Percentiles rank a stretch among this genome's conserved stretches.
phyloP scores from a whole-genome alignment of 2,329 filamentous ascomycete genomes.

The Penicillium glabrum region DNA sequence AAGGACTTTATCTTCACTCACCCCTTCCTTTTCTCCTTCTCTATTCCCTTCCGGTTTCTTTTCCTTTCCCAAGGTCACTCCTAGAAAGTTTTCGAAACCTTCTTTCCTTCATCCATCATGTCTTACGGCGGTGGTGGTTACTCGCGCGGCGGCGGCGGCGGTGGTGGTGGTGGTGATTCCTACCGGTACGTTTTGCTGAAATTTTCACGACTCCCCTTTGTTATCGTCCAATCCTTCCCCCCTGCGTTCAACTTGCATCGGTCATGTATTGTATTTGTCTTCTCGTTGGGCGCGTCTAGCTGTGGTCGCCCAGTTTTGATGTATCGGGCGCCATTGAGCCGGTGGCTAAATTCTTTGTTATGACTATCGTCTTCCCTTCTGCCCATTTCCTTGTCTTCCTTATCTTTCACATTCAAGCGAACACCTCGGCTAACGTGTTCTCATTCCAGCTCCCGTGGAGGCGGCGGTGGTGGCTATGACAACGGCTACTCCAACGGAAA shows the following conservation, averaged over 20 bases:
- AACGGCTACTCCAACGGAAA: slow-evolving; percentile 50
- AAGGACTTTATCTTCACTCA: not conserved
- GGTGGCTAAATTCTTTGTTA: not conserved
- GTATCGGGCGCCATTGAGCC: not conserved
- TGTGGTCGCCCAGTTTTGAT: not conserved
- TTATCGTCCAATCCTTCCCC: not conserved
- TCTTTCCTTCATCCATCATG: slow-evolving; percentile 51
- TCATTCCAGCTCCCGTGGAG: slow-evolving; percentile 36
- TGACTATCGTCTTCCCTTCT: not conserved
- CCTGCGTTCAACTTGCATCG: not conserved
- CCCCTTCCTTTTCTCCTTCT: not conserved
- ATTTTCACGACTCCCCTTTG: not conserved
- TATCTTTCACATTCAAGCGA: not conserved
- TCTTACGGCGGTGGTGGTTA: slow-evolving; percentile 62
- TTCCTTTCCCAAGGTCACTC: slow-evolving; percentile 4
- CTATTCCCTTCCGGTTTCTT: slow-evolving; percentile 23
- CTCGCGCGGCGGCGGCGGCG: slow-evolving; percentile 46
- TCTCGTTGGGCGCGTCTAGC: not conserved
- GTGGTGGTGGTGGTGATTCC: slow-evolving; percentile 45
- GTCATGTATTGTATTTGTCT: not conserved
- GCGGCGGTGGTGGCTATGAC: slow-evolving; percentile 52
- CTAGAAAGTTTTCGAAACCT: not conserved
- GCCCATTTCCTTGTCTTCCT: not conserved
- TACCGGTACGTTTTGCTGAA: slow-evolving; percentile 41
- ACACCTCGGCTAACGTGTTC: slow-evolving; percentile 10